Evolutionary conservation across 148 eudicot genomes (phyloP).

Genomic region (Rhododendron mucronatum): DNA sequence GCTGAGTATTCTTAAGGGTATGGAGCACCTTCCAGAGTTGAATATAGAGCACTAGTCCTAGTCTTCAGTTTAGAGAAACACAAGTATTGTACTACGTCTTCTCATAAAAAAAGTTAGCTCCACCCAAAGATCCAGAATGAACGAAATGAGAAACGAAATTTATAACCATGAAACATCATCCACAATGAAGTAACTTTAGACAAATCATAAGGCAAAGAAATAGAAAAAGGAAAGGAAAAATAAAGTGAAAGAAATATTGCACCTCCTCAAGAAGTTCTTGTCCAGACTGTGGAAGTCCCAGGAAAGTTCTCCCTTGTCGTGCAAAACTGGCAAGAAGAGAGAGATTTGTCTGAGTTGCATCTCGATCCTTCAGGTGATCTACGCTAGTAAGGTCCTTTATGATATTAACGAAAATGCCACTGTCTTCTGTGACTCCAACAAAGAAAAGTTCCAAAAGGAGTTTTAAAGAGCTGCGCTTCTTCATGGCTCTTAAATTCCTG

Average conservation of each 20-base stretch:
- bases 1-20: not conserved
- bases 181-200: not conserved
- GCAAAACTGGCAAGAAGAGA: constrained; percentile 94
- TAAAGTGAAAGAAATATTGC: not conserved
- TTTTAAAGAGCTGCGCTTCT: constrained; percentile 89
- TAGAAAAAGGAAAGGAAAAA: not conserved
- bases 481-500: constrained; percentile 78
- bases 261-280: constrained; percentile 89
- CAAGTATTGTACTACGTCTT: not conserved
- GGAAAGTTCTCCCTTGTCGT: constrained; percentile 83
- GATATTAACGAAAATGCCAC: constrained; percentile 65
- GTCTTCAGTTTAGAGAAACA: constrained; percentile 1
- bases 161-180: not conserved
- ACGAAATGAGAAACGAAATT: not conserved
- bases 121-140: not conserved
- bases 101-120: not conserved
- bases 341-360: constrained; percentile 86
- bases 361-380: constrained; percentile 93
- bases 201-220: not conserved
- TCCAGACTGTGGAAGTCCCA: constrained; percentile 73
- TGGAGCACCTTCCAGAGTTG: not conserved
- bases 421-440: constrained; percentile 81
- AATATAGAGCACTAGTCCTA: not conserved
- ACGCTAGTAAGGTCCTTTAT: constrained; percentile 80
- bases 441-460: constrained; percentile 92